A percentile compares a stretch with the other conserved stretches of the same genome.
Evolutionary conservation across 2,329 filamentous ascomycete species (phyloP).

Genomic region (Cryphonectria radicalis): DNA sequence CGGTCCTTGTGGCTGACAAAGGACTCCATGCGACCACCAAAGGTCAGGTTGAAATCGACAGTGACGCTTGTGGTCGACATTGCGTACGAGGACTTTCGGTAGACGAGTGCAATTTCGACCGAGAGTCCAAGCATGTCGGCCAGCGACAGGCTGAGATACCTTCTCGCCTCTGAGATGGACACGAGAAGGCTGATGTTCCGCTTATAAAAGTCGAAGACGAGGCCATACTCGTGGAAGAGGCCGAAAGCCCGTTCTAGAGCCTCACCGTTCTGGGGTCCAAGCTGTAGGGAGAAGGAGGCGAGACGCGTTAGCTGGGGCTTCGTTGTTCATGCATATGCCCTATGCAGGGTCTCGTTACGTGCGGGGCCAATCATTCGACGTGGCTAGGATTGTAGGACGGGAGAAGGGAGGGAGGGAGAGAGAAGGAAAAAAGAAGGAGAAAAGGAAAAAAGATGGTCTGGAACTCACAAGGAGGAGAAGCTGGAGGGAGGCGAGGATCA

Average conservation of each 20-base stretch:
- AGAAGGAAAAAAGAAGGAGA: no score
- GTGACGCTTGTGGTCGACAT: slow-evolving; percentile 29
- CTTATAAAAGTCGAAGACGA: slow-evolving; percentile 29
- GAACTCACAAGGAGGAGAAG: slow-evolving; percentile 29
- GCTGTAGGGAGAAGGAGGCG: slow-evolving; percentile 8
- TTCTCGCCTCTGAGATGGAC: slow-evolving; percentile 28
- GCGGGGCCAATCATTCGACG: slow-evolving; percentile 1
- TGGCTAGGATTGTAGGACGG: not conserved
- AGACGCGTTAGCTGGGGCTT: slow-evolving; percentile 14
- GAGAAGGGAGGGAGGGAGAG: no score
- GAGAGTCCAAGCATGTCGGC: slow-evolving; percentile 31
- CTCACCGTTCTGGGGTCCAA: slow-evolving; percentile 29
- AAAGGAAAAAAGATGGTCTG: not conserved
- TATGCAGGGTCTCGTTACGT: not conserved
- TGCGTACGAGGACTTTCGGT: slow-evolving; percentile 27
- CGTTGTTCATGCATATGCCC: slow-evolving; percentile 2
- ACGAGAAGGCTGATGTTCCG: slow-evolving; percentile 29
- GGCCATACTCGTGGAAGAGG: slow-evolving; percentile 30
- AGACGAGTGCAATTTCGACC: slow-evolving; percentile 28
- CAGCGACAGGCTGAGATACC: slow-evolving; percentile 31
- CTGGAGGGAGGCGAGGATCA: slow-evolving; percentile 28
- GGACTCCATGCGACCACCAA: slow-evolving; percentile 29
- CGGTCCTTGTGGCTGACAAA: slow-evolving; percentile 30
- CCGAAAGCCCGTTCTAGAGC: slow-evolving; percentile 29
- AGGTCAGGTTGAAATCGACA: slow-evolving; percentile 30